A percentile compares a stretch with the other conserved stretches of the same genome.
Evolutionary conservation across 2,329 filamentous ascomycete genomes (phyloP).

Genomic region (Acephala macrosclerotiorum): DNA sequence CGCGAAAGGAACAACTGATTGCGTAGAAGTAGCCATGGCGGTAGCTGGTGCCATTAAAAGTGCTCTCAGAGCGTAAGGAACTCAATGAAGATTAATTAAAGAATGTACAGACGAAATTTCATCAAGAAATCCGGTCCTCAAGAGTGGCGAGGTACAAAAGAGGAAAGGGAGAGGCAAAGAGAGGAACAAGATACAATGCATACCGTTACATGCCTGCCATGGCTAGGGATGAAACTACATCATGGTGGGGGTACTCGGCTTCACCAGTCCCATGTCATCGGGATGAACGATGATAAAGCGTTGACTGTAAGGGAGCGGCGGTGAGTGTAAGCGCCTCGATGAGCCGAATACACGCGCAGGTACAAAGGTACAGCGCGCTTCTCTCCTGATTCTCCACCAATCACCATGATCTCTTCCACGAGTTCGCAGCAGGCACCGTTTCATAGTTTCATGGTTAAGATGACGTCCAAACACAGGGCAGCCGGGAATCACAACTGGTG

Average conservation of each 20-base stretch:
- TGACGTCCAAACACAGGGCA: constrained; percentile 1
- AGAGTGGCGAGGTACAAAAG: neutral
- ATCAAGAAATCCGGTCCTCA: neutral
- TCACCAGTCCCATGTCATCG: neutral
- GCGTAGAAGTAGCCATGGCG: constrained; percentile 10
- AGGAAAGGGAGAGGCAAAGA: neutral
- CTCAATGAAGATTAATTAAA: neutral
- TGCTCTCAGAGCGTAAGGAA: constrained; percentile 7
- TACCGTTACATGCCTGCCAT: neutral
- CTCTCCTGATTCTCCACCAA: neutral
- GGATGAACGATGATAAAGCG: neutral
- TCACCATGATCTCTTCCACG: neutral
- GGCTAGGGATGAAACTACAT: constrained; percentile 2
- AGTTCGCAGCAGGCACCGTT: neutral
- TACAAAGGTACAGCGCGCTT: neutral
- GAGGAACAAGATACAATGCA: neutral
- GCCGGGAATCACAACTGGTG: neutral
- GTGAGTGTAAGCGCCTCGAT: neutral
- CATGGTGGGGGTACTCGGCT: neutral
- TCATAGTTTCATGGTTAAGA: neutral
- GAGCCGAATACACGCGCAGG: neutral
- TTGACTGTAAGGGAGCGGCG: constrained; percentile 15
- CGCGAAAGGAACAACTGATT: constrained; percentile 11
- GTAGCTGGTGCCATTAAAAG: constrained; percentile 10
- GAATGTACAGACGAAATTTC: constrained; percentile 5